Percentiles rank a stretch among this genome's conserved stretches.
These are phyloP conservation scores for Neopestalotiopsis sp. DNA, from an alignment of 2,329 filamentous ascomycete species.

Conservation along the genomic window DNA sequence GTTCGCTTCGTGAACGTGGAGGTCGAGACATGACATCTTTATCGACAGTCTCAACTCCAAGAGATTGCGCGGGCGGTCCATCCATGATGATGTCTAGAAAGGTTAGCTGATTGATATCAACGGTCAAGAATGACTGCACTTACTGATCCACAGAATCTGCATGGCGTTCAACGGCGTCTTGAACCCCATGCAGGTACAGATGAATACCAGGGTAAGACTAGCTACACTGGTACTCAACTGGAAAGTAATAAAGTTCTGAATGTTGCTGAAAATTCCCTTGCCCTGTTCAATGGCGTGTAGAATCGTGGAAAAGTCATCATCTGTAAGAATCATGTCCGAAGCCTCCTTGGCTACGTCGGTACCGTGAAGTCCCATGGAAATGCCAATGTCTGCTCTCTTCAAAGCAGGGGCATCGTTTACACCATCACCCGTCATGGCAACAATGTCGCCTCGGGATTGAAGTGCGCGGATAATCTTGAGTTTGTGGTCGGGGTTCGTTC, in stretches of 20 bases:
- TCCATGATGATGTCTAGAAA: constrained; percentile 96
- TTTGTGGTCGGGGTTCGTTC: constrained; percentile 97
- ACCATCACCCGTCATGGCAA: constrained; percentile 98
- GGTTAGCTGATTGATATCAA: constrained; percentile 25
- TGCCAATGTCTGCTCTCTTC: constrained; percentile 97
- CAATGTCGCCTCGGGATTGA: constrained; percentile 91
- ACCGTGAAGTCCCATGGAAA: constrained; percentile 92
- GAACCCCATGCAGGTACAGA: constrained; percentile 92
- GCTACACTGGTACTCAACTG: constrained; percentile 97
- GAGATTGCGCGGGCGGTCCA: constrained; percentile 93
- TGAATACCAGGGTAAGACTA: constrained; percentile 84
- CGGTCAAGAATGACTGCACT: constrained; percentile 42
- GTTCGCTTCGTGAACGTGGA: constrained; percentile 81
- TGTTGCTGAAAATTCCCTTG: constrained; percentile 99
- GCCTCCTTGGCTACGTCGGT: constrained; percentile 98
- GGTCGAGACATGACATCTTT: constrained; percentile 92
- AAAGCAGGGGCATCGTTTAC: constrained; percentile 97
- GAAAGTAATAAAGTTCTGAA: constrained; percentile 98
- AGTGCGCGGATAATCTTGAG: constrained; percentile 94
- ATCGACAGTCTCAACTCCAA: constrained; percentile 94
- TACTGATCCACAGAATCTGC: constrained; percentile 99
- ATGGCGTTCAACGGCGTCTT: constrained; percentile 97
- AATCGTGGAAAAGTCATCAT: constrained; percentile 91
- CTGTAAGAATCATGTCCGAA: constrained; percentile 90
- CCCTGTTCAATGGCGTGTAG: constrained; percentile 96